A percentile compares a stretch with the other conserved stretches of the same genome.
phyloP scores from a whole-genome alignment of 2,329 filamentous ascomycete species.

The Corynespora cassiicola region DNA sequence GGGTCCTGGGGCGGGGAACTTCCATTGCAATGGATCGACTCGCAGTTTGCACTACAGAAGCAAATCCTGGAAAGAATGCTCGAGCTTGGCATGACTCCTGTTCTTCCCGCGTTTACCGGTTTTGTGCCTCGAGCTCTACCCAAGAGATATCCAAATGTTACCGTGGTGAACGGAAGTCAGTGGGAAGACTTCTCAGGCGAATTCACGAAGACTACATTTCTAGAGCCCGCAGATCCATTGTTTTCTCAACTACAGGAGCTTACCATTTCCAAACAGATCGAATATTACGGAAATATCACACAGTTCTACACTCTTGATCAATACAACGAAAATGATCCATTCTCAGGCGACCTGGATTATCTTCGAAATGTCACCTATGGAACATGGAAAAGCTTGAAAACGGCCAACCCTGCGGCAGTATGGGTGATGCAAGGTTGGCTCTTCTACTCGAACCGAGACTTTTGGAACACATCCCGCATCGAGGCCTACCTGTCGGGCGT shows the following conservation, averaged over 20 bases:
- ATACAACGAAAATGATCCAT: conserved; percentile 60
- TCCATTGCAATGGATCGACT: conserved; percentile 54
- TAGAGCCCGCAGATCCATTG: conserved; percentile 54
- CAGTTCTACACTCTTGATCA: conserved; percentile 60
- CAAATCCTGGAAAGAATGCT: conserved; percentile 58
- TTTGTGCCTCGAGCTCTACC: conserved; percentile 55
- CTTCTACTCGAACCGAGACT: conserved; percentile 52
- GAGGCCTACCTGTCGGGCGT: conserved; percentile 59
- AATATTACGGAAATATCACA: conserved; percentile 56
- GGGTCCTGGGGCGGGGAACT: conserved; percentile 56
- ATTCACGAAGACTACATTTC: conserved; percentile 57
- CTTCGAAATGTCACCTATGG: conserved; percentile 51
- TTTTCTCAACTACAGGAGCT: conserved; percentile 53
- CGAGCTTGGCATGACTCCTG: conserved; percentile 60
- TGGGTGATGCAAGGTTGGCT: conserved; percentile 63
- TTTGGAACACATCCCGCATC: conserved; percentile 55
- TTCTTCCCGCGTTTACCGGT: conserved; percentile 59
- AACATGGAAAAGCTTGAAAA: conserved; percentile 57
- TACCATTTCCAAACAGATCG: conserved; percentile 55
- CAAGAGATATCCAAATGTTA: conserved; percentile 52
- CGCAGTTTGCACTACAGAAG: conserved; percentile 57
- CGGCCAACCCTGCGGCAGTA: conserved; percentile 55
- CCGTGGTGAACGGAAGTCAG: conserved; percentile 50
- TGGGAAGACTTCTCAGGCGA: conserved; percentile 52
- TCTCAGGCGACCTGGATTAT: conserved; percentile 53